These are phyloP conservation scores for Rhizopogon vesiculosus DNA, from an alignment of 768 basidiomycete genomes.

Conservation along the genomic window DNA sequence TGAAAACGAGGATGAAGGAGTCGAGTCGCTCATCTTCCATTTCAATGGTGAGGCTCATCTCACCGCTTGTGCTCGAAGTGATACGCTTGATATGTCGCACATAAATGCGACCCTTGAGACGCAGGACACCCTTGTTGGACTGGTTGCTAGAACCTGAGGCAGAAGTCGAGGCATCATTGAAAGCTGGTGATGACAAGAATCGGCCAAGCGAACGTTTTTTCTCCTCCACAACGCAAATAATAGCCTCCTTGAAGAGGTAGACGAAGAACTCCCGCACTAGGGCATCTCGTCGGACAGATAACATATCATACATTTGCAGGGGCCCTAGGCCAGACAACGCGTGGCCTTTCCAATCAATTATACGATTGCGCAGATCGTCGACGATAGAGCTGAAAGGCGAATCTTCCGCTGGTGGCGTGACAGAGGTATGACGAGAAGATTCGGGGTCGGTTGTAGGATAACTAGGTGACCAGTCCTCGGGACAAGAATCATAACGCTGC, in stretches of 20 bases:
- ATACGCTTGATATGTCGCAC: constrained; percentile 92
- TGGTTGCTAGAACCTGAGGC: constrained; percentile 26
- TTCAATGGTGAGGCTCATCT: constrained; percentile 92
- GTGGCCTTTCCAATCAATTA: constrained; percentile 96
- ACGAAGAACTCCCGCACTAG: constrained; percentile 93
- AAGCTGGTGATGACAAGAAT: constrained; percentile 60
- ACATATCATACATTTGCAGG: constrained; percentile 87
- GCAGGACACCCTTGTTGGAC: constrained; percentile 62
- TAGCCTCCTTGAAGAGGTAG: constrained; percentile 95
- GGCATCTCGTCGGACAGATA: constrained; percentile 83
- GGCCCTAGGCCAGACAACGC: constrained; percentile 85
- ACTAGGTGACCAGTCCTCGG: constrained; percentile 22
- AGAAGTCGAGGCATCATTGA: constrained; percentile 47
- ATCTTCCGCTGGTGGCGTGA: constrained; percentile 44
- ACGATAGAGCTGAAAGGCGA: constrained; percentile 82
- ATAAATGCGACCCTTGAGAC: constrained; percentile 94
- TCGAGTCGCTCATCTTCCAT: constrained; percentile 96
- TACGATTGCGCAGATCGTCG: constrained; percentile 83
- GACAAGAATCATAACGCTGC: constrained; percentile 6
- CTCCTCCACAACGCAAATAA: constrained; percentile 98
- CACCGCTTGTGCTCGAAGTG: constrained; percentile 73
- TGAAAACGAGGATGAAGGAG: constrained; percentile 94
- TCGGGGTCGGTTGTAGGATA: constrained; percentile 25
- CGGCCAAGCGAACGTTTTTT: constrained; percentile 79
- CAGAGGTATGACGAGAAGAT: constrained; percentile 24